Conservation (phyloP, 805 yeast genomes). For the Hanseniaspora osmophila region DNA sequence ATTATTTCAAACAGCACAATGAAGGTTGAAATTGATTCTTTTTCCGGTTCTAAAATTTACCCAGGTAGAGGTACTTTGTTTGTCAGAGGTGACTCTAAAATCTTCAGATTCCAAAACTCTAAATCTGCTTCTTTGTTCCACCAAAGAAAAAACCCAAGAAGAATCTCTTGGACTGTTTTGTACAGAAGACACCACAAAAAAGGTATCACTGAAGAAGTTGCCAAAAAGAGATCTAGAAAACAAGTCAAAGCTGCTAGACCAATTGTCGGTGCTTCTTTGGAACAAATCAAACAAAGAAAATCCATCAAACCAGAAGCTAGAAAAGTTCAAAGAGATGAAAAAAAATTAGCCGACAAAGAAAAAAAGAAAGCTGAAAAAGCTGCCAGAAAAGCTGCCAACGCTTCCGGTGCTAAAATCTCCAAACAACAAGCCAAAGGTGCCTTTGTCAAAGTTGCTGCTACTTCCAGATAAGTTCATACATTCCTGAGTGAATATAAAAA, state of each 20-base stretch:
- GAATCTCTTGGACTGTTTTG: constrained; percentile 98
- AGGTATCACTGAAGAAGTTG: constrained; percentile 96
- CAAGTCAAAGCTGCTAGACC: constrained; percentile 98
- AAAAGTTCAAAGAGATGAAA: constrained; percentile 92
- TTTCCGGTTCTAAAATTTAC: constrained; percentile 98
- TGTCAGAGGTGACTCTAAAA: constrained; percentile 98
- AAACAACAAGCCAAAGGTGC: constrained; percentile 97
- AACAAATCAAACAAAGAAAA: constrained; percentile 96
- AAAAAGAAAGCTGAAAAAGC: constrained; percentile 85
- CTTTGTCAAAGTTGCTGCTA: constrained; percentile 91
- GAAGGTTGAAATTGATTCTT: constrained; percentile 99
- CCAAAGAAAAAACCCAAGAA: constrained; percentile 99
- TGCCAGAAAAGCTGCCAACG: constrained; percentile 86
- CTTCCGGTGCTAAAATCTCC: constrained; percentile 65
- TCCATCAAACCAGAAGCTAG: constrained; percentile 90
- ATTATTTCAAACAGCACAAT: constrained; percentile 27
- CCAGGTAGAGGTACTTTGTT: constrained; percentile 99
- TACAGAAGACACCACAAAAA: constrained; percentile 99
- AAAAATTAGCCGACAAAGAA: constrained; percentile 71
- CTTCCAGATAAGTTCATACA: constrained; percentile 68
- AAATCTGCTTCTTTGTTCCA: constrained; percentile 95
- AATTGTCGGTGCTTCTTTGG: constrained; percentile 97
- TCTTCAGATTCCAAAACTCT: constrained; percentile 97
- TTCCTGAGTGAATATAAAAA: background rate
- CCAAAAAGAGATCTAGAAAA: constrained; percentile 96